A percentile compares a stretch with the other conserved stretches of the same genome.
phyloP scores from a whole-genome alignment of 768 basidiomycete species.

The Leccinum boreale region DNA sequence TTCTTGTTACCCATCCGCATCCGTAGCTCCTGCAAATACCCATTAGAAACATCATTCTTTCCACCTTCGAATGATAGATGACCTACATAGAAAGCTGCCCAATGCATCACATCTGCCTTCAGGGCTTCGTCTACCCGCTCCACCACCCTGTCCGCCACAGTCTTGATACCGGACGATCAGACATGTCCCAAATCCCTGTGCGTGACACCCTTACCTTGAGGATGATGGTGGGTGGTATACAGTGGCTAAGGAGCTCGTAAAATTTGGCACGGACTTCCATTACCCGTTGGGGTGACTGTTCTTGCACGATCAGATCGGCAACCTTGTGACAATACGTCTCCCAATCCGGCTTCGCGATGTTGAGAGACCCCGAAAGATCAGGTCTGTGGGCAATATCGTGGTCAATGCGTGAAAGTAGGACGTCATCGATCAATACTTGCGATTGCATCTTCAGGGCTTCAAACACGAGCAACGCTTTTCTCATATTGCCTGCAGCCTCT shows the following conservation, averaged over 20 bases:
- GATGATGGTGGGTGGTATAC: slow-evolving; percentile 90
- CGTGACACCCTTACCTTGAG: slow-evolving; percentile 62
- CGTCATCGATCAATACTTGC: slow-evolving; percentile 41
- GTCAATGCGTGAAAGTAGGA: neutral
- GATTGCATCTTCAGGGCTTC: slow-evolving; percentile 98
- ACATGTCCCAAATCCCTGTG: neutral
- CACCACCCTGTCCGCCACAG: slow-evolving; percentile 83
- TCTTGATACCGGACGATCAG: slow-evolving; percentile 46
- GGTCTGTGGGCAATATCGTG: slow-evolving; percentile 44
- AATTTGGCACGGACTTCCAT: slow-evolving; percentile 92
- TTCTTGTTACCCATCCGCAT: slow-evolving; percentile 92
- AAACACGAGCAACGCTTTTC: slow-evolving; percentile 91
- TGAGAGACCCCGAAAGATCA: slow-evolving; percentile 74
- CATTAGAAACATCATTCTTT: neutral
- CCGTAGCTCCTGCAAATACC: slow-evolving; percentile 71
- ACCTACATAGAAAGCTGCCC: slow-evolving; percentile 94
- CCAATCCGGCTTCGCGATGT: slow-evolving; percentile 98
- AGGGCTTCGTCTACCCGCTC: slow-evolving; percentile 86
- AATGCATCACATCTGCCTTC: slow-evolving; percentile 93
- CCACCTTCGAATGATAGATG: neutral
- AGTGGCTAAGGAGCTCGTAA: slow-evolving; percentile 94
- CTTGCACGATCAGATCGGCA: slow-evolving; percentile 82
- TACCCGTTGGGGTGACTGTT: slow-evolving; percentile 85
- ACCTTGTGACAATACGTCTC: slow-evolving; percentile 94
- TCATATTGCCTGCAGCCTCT: slow-evolving; percentile 85